These are phyloP conservation scores for Neurospora sp. DNA, from an alignment of 495 filamentous ascomycete species.

Conservation along the genomic window DNA sequence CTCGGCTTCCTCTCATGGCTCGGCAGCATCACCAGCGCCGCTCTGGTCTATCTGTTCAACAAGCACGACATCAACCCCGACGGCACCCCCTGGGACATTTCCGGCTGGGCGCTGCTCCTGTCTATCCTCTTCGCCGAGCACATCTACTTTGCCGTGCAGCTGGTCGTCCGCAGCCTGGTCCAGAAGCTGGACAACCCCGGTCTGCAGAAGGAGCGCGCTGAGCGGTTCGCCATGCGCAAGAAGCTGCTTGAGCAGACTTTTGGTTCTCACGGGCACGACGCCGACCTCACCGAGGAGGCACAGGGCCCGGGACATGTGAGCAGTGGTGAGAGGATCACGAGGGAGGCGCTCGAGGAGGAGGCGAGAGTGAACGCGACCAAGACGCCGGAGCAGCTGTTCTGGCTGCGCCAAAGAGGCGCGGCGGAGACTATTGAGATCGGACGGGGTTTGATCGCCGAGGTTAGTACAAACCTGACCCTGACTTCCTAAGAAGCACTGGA, in stretches of 20 bases:
- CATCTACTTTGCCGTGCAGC: conserved; percentile 63
- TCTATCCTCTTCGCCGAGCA: conserved; percentile 83
- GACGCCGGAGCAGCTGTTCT: conserved; percentile 46
- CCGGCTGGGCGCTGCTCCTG: conserved; percentile 72
- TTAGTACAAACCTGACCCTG: not conserved
- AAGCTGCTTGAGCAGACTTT: conserved; percentile 56
- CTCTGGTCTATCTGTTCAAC: conserved; percentile 80
- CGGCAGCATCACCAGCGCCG: conserved; percentile 74
- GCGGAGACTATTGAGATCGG: conserved; percentile 31
- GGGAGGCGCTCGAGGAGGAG: conserved; percentile 50
- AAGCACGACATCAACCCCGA: conserved; percentile 41
- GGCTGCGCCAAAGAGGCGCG: conserved; percentile 29
- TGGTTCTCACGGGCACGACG: not conserved
- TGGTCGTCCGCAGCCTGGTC: conserved; percentile 58
- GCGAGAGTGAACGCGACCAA: conserved; percentile 46
- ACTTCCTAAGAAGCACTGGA: not conserved
- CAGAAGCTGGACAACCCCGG: conserved; percentile 77
- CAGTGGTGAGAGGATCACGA: conserved; percentile 38
- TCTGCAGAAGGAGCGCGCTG: conserved; percentile 65
- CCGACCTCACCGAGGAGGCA: conserved; percentile 17
- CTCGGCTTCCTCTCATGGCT: conserved; percentile 86
- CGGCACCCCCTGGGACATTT: conserved; percentile 56
- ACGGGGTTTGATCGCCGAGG: conserved; percentile 15
- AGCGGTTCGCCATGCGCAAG: conserved; percentile 65
- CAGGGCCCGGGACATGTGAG: conserved; percentile 17